These are phyloP conservation scores for Rhodomyrtus tomentosa DNA, from an alignment of 345 rosid genomes.

Conservation along the genomic window DNA sequence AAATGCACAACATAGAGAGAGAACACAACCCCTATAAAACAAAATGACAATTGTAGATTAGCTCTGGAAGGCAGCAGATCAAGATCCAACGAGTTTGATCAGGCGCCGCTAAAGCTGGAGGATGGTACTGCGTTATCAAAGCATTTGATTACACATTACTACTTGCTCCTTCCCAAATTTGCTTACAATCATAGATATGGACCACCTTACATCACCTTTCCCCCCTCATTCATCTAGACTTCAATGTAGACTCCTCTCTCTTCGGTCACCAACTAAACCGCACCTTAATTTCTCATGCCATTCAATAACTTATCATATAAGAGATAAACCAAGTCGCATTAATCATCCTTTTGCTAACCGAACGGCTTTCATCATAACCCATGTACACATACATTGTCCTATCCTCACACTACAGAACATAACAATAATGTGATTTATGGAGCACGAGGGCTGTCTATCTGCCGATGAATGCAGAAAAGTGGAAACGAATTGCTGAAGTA, in stretches of 20 bases:
- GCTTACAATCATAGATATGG: not conserved
- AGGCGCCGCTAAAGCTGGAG: not conserved
- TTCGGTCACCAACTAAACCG: not conserved
- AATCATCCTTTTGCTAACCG: not conserved
- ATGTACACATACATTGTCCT: not conserved
- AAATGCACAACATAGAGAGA: not conserved
- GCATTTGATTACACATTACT: not conserved
- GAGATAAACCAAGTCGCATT: too few relatives aligned
- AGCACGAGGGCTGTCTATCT: not conserved
- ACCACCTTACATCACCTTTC: not conserved
- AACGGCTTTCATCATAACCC: not conserved
- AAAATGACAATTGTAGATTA: not conserved
- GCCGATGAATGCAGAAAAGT: not conserved
- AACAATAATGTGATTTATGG: not conserved
- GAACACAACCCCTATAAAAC: not conserved
- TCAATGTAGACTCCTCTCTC: not conserved
- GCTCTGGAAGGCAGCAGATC: not conserved
- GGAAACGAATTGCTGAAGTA: not conserved
- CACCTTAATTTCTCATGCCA: not conserved
- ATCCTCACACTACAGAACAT: not conserved
- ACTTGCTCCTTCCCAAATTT: not conserved
- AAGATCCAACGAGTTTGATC: not conserved
- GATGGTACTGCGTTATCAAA: not conserved
- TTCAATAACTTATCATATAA: not conserved
- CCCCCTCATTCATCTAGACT: not conserved